Evolutionary conservation across 768 basidiomycete species (phyloP).

Genomic region (Rhodosporidiobolus odoratus): DNA sequence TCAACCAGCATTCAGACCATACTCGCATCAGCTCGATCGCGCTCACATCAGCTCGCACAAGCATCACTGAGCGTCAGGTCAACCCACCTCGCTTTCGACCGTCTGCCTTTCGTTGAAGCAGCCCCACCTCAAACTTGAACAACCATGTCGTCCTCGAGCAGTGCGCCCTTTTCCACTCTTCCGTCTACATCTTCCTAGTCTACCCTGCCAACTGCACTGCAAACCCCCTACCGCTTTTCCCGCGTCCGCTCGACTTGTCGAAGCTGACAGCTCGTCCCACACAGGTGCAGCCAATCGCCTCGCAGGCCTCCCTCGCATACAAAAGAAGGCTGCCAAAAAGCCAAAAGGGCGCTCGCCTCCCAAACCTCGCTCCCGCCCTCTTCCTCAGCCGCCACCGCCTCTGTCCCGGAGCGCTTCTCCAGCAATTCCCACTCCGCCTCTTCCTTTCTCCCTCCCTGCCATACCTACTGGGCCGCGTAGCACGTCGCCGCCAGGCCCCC

Average conservation of each 20-base stretch:
- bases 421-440: background rate
- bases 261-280: background rate
- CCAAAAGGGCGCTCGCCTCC: slow-evolving; percentile 3
- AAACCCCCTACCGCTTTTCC: background rate
- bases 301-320: slow-evolving; percentile 18
- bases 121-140: background rate
- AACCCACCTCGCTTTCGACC: too few species aligned
- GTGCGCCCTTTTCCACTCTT: background rate
- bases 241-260: background rate
- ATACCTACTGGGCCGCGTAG: too few species aligned
- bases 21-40: too few species aligned
- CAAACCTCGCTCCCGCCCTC: background rate
- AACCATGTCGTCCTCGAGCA: background rate
- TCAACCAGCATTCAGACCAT: too few species aligned
- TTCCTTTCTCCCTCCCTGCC: too few species aligned
- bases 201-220: background rate
- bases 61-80: too few species aligned
- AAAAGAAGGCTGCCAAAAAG: slow-evolving; percentile 9
- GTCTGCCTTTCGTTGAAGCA: too few species aligned
- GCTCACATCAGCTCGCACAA: too few species aligned
- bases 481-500: too few species aligned
- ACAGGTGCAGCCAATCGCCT: slow-evolving; percentile 22
- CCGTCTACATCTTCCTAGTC: background rate
- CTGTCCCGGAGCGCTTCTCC: background rate
- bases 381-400: background rate